Evolutionary conservation across 352 stramenopile genomes (phyloP), one percentile per base, ranked within the genome.

Genomic region (Phytophthora litchii): DNA sequence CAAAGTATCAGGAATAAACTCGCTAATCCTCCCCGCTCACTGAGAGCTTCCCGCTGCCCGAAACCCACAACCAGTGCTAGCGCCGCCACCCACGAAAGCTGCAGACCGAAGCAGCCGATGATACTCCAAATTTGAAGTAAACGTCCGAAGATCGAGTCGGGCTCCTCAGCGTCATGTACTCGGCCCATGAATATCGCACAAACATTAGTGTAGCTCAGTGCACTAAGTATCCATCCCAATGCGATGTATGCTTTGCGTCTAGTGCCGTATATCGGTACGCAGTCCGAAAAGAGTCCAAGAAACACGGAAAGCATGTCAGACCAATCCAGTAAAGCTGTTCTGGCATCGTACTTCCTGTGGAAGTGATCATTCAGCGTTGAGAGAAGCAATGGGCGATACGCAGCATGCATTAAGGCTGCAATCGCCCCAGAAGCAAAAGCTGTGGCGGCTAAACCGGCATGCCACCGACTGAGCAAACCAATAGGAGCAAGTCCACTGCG

Each of bases 241-340:
- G 86, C 67, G 54, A 97, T 91, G 70, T 96, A 97, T 2, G 87
- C 74, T 55, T 96, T 96, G n/a, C 89, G 72, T 16, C 83, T 86
- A 31, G 82, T 89, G 10, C 89, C 85, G 36, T 74, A 79, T 19
- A 97, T 74, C 12, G 91, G 83, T 13, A 88, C 69, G 34, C 72
- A 91, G 64, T 97, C 91, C n/a, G 75, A 91, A 14, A 94, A 47
- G 21, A 97, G 77, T 20, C 89, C 91, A 43, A 95, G 74, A n/a
- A 96, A 65, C 6, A 97, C 78, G 1, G 90, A 88, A 23, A 95
- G 76, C 0, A 76, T 76, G 11, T 74, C 84, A 2, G 83, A 73
- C 60, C 94, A 88, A 17, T 94, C 72, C 14, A 96, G 40, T 14
- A 85, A 45, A 21, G 72, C 58, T 48, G 64, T 56, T 23, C 36